phyloP scores from a whole-genome alignment of 805 yeast genomes.

The Hanseniaspora nectarophila region DNA sequence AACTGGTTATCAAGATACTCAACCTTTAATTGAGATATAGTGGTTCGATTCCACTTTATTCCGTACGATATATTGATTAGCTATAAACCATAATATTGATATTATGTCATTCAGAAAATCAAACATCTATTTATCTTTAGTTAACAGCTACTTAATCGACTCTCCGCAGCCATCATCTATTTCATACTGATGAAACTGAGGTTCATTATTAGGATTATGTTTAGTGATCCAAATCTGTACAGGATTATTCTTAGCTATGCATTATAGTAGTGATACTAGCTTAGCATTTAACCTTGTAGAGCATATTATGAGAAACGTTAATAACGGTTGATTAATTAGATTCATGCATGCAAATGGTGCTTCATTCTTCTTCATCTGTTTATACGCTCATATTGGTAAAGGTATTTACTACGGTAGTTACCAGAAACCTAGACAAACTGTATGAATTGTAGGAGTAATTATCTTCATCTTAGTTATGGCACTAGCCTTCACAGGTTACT shows the following conservation, averaged over 20 bases:
- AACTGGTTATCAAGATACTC: slow-evolving; percentile 17
- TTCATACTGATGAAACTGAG: slow-evolving; percentile 10
- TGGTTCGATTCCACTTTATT: slow-evolving; percentile 18
- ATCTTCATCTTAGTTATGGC: slow-evolving; percentile 16
- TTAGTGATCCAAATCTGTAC: slow-evolving; percentile 15
- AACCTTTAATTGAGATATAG: slow-evolving; percentile 17
- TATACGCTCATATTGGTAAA: slow-evolving; percentile 17
- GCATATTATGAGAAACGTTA: slow-evolving; percentile 16
- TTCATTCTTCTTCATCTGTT: slow-evolving; percentile 16
- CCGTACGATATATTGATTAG: neutral
- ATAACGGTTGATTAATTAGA: slow-evolving; percentile 16
- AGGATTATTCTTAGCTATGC: slow-evolving; percentile 15
- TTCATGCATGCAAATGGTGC: slow-evolving; percentile 16
- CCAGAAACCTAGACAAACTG: slow-evolving; percentile 14
- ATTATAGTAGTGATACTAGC: slow-evolving; percentile 6
- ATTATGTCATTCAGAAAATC: slow-evolving; percentile 10
- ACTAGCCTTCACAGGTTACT: slow-evolving; percentile 16
- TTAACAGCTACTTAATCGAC: slow-evolving; percentile 14
- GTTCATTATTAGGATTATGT: slow-evolving; percentile 8
- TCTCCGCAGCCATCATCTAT: slow-evolving; percentile 3
- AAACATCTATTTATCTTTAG: slow-evolving; percentile 14
- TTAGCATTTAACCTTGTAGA: slow-evolving; percentile 5
- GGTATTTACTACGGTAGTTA: slow-evolving; percentile 16
- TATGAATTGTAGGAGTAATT: slow-evolving; percentile 16
- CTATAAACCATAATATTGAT: neutral